These are phyloP conservation scores for Volvox reticuliferus DNA, from an alignment of 139 green algal species.

Conservation along the genomic window DNA sequence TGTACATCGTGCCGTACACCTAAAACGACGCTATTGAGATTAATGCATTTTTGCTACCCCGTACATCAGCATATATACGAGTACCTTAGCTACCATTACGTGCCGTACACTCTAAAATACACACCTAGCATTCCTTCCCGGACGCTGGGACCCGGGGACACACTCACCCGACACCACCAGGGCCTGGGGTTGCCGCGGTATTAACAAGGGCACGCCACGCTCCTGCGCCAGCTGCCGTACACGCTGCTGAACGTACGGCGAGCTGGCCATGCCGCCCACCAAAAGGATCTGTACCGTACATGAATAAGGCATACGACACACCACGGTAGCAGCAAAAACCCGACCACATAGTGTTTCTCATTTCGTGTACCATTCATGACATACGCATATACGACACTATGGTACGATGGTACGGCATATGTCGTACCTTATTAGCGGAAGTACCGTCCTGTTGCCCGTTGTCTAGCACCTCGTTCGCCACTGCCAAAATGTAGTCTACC, in stretches of 20 bases:
- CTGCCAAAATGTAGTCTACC: background rate
- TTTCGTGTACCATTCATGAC: background rate
- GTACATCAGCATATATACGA: too few species aligned
- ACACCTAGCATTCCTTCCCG: too few species aligned
- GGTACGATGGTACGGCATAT: too few species aligned
- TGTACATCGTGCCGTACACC: too few species aligned
- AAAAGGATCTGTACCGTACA: constrained; percentile 19
- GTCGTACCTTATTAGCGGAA: background rate
- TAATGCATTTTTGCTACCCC: too few species aligned
- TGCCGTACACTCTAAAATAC: too few species aligned
- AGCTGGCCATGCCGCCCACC: constrained; percentile 16
- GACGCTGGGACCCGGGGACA: too few species aligned
- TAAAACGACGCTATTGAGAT: too few species aligned
- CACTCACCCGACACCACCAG: constrained; percentile 21
- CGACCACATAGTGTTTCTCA: background rate
- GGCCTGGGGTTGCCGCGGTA: background rate
- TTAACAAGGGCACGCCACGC: background rate
- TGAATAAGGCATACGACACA: background rate
- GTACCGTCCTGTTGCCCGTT: background rate
- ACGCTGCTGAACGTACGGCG: background rate
- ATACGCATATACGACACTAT: too few species aligned
- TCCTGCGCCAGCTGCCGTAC: constrained; percentile 13
- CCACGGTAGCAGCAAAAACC: background rate
- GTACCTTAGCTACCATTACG: too few species aligned
- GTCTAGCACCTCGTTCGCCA: background rate